phyloP scores from a whole-genome alignment of 75 land plant genomes.

The Azolla pinnata region DNA sequence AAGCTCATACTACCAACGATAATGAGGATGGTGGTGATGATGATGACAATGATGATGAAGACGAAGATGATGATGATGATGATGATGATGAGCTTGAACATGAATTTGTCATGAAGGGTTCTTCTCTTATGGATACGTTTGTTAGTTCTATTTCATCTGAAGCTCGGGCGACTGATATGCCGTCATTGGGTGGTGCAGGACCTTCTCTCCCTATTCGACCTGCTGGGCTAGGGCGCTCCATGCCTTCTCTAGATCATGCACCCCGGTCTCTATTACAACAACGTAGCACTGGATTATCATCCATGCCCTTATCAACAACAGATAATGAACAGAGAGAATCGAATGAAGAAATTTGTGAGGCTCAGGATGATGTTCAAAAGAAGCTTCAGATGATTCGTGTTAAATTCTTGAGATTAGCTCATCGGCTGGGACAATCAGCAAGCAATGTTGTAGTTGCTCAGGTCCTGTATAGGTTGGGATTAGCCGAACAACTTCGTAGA shows the following conservation, averaged over 20 bases:
- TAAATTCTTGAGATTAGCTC: constrained; percentile 44
- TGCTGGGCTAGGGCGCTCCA: constrained; percentile 54
- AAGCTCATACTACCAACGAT: neutral
- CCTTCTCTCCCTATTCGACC: constrained; percentile 42
- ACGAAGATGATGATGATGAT: constrained; percentile 2
- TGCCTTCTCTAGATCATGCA: constrained; percentile 46
- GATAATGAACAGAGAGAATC: constrained; percentile 11
- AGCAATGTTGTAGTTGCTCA: constrained; percentile 49
- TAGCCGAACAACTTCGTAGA: constrained; percentile 41
- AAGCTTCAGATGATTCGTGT: constrained; percentile 49
- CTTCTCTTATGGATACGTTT: constrained; percentile 21
- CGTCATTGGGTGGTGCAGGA: constrained; percentile 13
- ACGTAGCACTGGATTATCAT: constrained; percentile 35
- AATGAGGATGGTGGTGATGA: constrained; percentile 6
- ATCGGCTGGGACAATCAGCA: constrained; percentile 48
- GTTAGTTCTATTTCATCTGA: constrained; percentile 8
- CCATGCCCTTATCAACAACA: constrained; percentile 16
- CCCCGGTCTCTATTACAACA: constrained; percentile 29
- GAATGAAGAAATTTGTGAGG: constrained; percentile 23
- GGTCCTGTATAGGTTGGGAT: constrained; percentile 43
- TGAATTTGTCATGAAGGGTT: constrained; percentile 1
- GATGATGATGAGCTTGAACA: neutral
- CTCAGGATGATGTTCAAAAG: constrained; percentile 32
- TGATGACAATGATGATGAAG: constrained; percentile 2
- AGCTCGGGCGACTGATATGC: constrained; percentile 4